Conservation (phyloP, 2,329 filamentous ascomycete genomes). For the Coniochaeta hoffmannii region DNA sequence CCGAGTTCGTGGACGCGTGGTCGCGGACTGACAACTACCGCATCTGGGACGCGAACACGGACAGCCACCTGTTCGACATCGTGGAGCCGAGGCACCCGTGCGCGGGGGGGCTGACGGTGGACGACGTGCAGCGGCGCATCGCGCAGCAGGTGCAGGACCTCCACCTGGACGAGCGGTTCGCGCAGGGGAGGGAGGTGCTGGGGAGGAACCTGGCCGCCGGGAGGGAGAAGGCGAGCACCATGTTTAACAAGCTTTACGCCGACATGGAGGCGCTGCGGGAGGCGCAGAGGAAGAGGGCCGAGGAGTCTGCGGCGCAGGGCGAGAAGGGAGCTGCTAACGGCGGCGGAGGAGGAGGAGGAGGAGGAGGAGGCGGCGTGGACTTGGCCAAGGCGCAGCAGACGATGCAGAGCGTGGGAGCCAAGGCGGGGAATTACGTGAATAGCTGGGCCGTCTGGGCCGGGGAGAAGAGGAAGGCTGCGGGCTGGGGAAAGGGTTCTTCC, state of each 20-base stretch:
- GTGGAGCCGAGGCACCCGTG: slow-evolving; percentile 90
- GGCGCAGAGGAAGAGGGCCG: slow-evolving; percentile 56
- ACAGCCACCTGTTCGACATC: slow-evolving; percentile 88
- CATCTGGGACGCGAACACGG: slow-evolving; percentile 74
- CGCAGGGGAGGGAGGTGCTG: slow-evolving; percentile 73
- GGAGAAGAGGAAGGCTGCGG: slow-evolving; percentile 53
- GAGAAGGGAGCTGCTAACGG: slow-evolving; percentile 11
- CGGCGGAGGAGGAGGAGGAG: neutral
- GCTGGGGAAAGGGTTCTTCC: slow-evolving; percentile 25
- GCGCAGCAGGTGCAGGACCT: slow-evolving; percentile 89
- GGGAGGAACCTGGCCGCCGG: slow-evolving; percentile 87
- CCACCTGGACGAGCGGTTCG: slow-evolving; percentile 85
- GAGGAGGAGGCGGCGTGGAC: slow-evolving; percentile 19
- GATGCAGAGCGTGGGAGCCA: slow-evolving; percentile 41
- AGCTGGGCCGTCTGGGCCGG: slow-evolving; percentile 65
- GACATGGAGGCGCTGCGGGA: slow-evolving; percentile 81
- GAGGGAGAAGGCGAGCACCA: slow-evolving; percentile 76
- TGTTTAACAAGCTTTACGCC: slow-evolving; percentile 82
- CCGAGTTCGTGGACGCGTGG: slow-evolving; percentile 85
- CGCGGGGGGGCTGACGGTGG: slow-evolving; percentile 84
- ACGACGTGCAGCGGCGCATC: slow-evolving; percentile 86
- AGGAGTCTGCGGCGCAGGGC: slow-evolving; percentile 33
- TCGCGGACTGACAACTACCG: slow-evolving; percentile 81
- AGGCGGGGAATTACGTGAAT: slow-evolving; percentile 57
- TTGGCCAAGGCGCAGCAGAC: slow-evolving; percentile 36